phyloP scores from a whole-genome alignment of 1,139 yeast genomes.

The Chernovozyma aurita region DNA sequence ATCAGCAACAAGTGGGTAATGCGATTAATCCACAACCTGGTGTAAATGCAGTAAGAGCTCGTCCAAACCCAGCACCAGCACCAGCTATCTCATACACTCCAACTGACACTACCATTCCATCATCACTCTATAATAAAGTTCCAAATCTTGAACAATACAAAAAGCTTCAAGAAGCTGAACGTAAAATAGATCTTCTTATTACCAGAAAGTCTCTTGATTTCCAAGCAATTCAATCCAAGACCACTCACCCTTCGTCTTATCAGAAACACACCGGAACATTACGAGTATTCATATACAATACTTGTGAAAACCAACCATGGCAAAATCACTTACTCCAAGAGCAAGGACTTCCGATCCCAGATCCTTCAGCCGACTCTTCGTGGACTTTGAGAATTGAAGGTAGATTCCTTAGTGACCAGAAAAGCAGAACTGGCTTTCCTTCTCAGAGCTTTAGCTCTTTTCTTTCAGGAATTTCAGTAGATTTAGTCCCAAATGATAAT shows the following conservation, averaged over 20 bases:
- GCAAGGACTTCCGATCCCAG: conserved; percentile 18
- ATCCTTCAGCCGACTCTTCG: conserved; percentile 38
- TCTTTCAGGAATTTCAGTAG: conserved; percentile 80
- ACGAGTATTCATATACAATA: conserved; percentile 79
- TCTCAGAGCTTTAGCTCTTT: conserved; percentile 66
- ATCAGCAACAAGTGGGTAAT: conserved; percentile 7
- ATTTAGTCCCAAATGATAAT: conserved; percentile 48
- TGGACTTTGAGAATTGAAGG: conserved; percentile 95
- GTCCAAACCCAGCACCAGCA: conserved; percentile 32
- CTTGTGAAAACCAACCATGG: conserved; percentile 89
- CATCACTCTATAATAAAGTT: conserved; percentile 52
- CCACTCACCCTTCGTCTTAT: conserved; percentile 39
- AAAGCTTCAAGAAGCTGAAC: conserved; percentile 71
- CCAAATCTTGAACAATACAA: conserved; percentile 76
- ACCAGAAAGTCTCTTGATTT: conserved; percentile 81
- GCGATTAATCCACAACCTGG: conserved; percentile 5
- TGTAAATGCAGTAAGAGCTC: conserved; percentile 18
- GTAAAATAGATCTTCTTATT: conserved; percentile 71
- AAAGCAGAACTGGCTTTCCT: conserved; percentile 5
- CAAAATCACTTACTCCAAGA: conserved; percentile 47
- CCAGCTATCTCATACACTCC: conserved; percentile 54
- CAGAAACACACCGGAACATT: conserved; percentile 52
- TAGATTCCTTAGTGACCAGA: conserved; percentile 44
- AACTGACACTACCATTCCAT: conserved; percentile 67
- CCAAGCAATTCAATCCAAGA: conserved; percentile 62